phyloP scores from a whole-genome alignment of 1,284 basidiomycete species.

The Sphaerobolus stellatus region DNA sequence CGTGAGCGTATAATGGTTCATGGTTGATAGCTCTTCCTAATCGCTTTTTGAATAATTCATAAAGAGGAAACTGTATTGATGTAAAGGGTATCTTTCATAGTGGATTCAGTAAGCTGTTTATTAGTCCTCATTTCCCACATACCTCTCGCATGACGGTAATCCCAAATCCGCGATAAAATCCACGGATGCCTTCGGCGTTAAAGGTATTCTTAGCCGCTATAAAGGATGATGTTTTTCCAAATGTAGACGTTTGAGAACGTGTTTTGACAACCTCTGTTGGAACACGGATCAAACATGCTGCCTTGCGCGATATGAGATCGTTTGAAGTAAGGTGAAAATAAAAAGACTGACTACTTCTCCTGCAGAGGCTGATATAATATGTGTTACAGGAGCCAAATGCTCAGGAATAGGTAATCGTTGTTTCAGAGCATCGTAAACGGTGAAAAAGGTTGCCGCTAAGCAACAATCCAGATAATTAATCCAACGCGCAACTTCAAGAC shows the following conservation, averaged over 20 bases:
- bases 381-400: conserved; percentile 66
- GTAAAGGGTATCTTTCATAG: conserved; percentile 89
- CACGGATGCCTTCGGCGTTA: conserved; percentile 58
- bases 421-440: conserved; percentile 91
- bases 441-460: conserved; percentile 92
- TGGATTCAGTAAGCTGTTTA: conserved; percentile 2
- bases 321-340: conserved; percentile 15
- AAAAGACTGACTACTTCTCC: conserved; percentile 73
- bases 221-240: conserved; percentile 53
- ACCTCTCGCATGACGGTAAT: conserved; percentile 80
- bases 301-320: conserved; percentile 45
- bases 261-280: conserved; percentile 95
- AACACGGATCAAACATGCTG: conserved; percentile 90
- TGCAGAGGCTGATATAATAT: conserved; percentile 78
- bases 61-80: conserved; percentile 95
- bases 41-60: conserved; percentile 81
- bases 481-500: conserved; percentile 22
- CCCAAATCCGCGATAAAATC: conserved; percentile 80
- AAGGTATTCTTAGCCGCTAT: conserved; percentile 50
- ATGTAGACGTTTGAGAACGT: conserved; percentile 73
- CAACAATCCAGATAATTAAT: conserved; percentile 3
- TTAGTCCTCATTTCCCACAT: conserved; percentile 20
- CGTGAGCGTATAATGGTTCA: conserved; percentile 69
- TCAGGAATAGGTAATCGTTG: conserved; percentile 58
- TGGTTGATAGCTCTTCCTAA: conserved; percentile 51